These are phyloP conservation scores for Nidularia pulvinata DNA, from an alignment of 768 basidiomycete species.

Conservation along the genomic window DNA sequence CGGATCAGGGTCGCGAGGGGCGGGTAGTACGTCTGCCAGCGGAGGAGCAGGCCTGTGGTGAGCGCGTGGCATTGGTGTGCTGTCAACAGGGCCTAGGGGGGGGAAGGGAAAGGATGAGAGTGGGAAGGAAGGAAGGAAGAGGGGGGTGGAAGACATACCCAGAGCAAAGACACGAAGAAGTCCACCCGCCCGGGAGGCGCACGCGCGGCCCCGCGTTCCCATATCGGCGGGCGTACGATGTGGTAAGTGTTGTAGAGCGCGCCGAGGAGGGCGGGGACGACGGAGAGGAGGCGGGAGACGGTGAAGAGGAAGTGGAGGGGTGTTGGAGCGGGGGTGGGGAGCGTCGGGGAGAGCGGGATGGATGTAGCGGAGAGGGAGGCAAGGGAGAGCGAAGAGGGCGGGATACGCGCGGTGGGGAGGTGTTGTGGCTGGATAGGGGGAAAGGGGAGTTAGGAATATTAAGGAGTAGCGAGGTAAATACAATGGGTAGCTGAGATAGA, in stretches of 20 bases:
- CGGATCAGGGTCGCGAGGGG: constrained; percentile 88
- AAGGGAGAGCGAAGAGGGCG: constrained; percentile 24
- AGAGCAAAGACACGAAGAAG: constrained; percentile 66
- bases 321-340: constrained; percentile 42
- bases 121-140: constrained; percentile 3
- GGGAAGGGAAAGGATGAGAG: background rate
- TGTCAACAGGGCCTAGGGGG: constrained; percentile 72
- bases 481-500: background rate
- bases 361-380: constrained; percentile 25
- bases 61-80: constrained; percentile 88
- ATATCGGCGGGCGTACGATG: constrained; percentile 38
- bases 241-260: constrained; percentile 62
- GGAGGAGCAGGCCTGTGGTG: constrained; percentile 84
- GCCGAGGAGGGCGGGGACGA: constrained; percentile 74
- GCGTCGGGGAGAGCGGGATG: constrained; percentile 45
- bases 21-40: constrained; percentile 93
- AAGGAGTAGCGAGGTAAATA: background rate
- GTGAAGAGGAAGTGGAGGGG: constrained; percentile 53
- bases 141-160: constrained; percentile 41
- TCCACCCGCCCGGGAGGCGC: constrained; percentile 57
- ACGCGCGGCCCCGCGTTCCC: constrained; percentile 9
- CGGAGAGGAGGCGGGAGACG: constrained; percentile 64
- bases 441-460: constrained; percentile 1
- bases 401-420: constrained; percentile 70
- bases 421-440: constrained; percentile 46